A percentile compares a stretch with the other conserved stretches of the same genome.
phyloP scores from a whole-genome alignment of 371 early-diverging fungal genomes.

The Syncephalastrum monosporum region DNA sequence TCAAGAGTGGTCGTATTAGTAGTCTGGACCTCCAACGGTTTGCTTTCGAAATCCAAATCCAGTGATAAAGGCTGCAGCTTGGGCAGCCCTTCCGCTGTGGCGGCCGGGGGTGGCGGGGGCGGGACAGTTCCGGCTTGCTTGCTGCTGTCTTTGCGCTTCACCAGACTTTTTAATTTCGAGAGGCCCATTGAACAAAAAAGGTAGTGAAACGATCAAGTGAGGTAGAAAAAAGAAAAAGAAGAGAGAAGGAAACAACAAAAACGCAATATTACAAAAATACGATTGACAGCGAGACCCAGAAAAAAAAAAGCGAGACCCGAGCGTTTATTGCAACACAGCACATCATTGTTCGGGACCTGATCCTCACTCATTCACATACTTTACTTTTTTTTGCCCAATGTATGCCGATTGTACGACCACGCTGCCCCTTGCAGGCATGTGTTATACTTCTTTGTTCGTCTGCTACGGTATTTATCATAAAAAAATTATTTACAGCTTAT shows the following conservation, averaged over 20 bases:
- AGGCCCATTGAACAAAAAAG: constrained; percentile 26
- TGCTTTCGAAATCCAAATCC: constrained; percentile 21
- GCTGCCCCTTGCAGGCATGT: too few relatives aligned
- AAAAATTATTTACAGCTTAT: constrained; percentile 24
- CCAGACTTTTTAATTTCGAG: constrained; percentile 28
- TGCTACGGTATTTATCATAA: neutral
- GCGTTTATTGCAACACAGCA: too few relatives aligned
- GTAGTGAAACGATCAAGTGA: constrained; percentile 6
- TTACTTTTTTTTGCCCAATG: too few relatives aligned
- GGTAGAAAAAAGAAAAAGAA: constrained; percentile 12
- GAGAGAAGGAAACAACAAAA: neutral
- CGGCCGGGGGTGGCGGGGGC: constrained; percentile 7
- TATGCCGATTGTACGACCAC: too few relatives aligned
- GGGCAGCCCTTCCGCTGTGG: constrained; percentile 1
- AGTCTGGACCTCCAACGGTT: constrained; percentile 2
- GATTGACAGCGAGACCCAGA: too few relatives aligned
- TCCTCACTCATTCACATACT: too few relatives aligned
- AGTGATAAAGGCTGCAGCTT: constrained; percentile 23
- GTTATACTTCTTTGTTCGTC: too few relatives aligned
- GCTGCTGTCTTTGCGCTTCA: constrained; percentile 24
- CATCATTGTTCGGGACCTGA: too few relatives aligned
- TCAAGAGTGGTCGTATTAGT: neutral
- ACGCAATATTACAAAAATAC: neutral
- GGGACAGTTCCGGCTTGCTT: constrained; percentile 9
- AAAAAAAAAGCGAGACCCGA: too few relatives aligned